These are phyloP conservation scores for Arabidopsis hybrid DNA, from an alignment of 441 rosid species.

Conservation along the genomic window DNA sequence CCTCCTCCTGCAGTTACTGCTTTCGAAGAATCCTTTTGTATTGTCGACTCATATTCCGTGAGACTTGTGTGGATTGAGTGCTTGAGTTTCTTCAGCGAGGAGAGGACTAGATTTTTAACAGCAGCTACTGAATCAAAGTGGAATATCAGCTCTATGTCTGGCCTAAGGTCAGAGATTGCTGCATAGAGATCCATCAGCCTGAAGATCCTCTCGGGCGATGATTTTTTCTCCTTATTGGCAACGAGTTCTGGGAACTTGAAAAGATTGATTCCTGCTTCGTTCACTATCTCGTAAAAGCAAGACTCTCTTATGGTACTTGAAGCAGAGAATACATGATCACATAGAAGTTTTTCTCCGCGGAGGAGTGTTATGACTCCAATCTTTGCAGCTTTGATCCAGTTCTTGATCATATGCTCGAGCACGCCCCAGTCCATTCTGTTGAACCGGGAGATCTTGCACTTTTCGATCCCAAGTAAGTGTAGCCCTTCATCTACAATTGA, in stretches of 20 bases:
- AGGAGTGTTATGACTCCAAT: conserved; percentile 58
- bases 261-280: conserved; percentile 54
- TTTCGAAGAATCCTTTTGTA: conserved; percentile 53
- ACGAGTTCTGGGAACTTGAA: conserved; percentile 58
- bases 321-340: conserved; percentile 61
- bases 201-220: conserved; percentile 49
- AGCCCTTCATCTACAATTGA: conserved; percentile 61
- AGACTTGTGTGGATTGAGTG: conserved; percentile 42
- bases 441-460: conserved; percentile 46
- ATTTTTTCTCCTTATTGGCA: conserved; percentile 46
- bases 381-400: conserved; percentile 59
- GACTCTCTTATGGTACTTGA: conserved; percentile 53
- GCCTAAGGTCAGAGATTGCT: conserved; percentile 52
- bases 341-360: conserved; percentile 57
- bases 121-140: conserved; percentile 50
- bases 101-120: conserved; percentile 51
- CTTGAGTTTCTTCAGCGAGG: conserved; percentile 53
- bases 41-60: conserved; percentile 43
- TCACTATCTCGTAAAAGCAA: conserved; percentile 59
- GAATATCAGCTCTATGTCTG: conserved; percentile 57
- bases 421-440: conserved; percentile 47
- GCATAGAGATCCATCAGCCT: conserved; percentile 53
- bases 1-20: conserved; percentile 52
- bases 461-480: conserved; percentile 55
- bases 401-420: conserved; percentile 47